Percentiles rank a stretch among this genome's conserved stretches.
Conservation (phyloP, 169 alveolate species). For the Theileria luwenshuni region DNA sequence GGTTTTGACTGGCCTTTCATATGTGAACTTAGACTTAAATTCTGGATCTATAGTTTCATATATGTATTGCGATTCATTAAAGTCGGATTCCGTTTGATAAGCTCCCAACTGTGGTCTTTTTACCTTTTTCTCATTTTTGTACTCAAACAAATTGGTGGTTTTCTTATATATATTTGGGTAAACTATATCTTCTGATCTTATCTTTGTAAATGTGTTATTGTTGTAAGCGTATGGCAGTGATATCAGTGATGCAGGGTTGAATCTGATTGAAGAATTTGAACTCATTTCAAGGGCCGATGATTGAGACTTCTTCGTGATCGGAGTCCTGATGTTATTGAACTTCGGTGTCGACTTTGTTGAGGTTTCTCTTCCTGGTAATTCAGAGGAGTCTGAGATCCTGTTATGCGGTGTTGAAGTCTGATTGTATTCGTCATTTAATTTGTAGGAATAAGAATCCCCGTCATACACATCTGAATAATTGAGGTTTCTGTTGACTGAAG, state of each 20-base stretch:
- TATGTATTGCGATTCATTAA: not conserved
- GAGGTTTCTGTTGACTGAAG: not conserved
- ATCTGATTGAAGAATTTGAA: conserved; percentile 46
- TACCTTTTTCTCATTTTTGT: not conserved
- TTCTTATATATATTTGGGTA: conserved; percentile 40
- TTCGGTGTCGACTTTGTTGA: not conserved
- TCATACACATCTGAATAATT: no score
- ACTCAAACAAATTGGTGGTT: not conserved
- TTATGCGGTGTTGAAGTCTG: not conserved
- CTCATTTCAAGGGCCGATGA: not conserved
- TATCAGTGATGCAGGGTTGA: conserved; percentile 51
- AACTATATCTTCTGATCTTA: conserved; percentile 36
- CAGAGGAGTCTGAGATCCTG: conserved; percentile 7
- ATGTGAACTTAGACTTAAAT: not conserved
- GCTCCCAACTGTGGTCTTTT: not conserved
- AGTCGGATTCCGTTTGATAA: not conserved
- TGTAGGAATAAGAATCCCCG: not conserved
- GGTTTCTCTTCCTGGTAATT: not conserved
- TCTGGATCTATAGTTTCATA: not conserved
- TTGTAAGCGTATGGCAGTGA: conserved; percentile 49
- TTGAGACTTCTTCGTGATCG: conserved; percentile 5
- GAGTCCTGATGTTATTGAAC: not conserved
- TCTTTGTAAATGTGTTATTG: conserved; percentile 59
- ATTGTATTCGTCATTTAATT: not conserved
- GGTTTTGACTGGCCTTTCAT: not conserved